Conservation (phyloP, 2,329 filamentous ascomycete genomes). For the Rosellinia necatrix region DNA sequence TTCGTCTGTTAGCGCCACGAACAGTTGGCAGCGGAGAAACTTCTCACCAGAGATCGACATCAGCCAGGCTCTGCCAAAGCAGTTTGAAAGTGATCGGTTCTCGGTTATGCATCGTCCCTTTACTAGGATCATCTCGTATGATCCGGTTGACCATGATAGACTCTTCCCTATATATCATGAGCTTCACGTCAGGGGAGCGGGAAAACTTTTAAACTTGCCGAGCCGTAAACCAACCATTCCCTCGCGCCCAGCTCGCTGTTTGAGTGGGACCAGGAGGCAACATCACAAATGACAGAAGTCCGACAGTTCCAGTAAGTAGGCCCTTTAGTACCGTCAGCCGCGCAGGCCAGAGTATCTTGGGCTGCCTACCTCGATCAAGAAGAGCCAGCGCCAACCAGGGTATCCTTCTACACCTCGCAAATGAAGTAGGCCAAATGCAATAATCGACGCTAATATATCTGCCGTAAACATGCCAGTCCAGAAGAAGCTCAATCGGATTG, state of each 20-base stretch:
- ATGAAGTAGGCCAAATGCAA: conserved; percentile 45
- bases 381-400: conserved; percentile 52
- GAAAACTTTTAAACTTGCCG: conserved; percentile 36
- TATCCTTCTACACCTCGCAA: conserved; percentile 44
- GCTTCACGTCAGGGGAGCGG: neutral
- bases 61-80: conserved; percentile 54
- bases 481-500: conserved; percentile 46
- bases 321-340: conserved; percentile 27
- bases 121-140: conserved; percentile 60
- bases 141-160: conserved; percentile 61
- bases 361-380: conserved; percentile 53
- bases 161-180: conserved; percentile 46
- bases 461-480: conserved; percentile 43
- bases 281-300: conserved; percentile 54
- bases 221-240: conserved; percentile 59
- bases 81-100: conserved; percentile 53
- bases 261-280: conserved; percentile 54
- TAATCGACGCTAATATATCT: conserved; percentile 41
- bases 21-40: neutral
- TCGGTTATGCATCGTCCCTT: conserved; percentile 62
- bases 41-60: conserved; percentile 57
- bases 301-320: conserved; percentile 44
- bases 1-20: conserved; percentile 1
- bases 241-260: conserved; percentile 53
- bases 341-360: neutral